These are phyloP conservation scores for Pichia sp. DNA, from an alignment of 1,139 yeast genomes.

Conservation along the genomic window DNA sequence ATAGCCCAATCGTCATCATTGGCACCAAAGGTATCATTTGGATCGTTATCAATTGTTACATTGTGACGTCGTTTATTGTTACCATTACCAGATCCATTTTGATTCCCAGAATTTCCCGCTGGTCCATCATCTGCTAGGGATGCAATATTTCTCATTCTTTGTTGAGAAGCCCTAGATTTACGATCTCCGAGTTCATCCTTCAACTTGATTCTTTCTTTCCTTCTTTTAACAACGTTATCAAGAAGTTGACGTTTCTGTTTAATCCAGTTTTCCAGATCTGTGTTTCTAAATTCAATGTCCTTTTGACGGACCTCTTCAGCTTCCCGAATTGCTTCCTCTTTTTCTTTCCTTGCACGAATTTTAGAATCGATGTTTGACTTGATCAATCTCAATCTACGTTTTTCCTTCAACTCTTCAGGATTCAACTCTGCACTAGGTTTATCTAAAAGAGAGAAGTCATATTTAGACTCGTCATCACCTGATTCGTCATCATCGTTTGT, in stretches of 20 bases:
- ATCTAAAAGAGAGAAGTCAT: constrained; percentile 69
- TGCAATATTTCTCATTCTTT: constrained; percentile 88
- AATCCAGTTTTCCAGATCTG: constrained; percentile 78
- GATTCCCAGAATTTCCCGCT: not conserved
- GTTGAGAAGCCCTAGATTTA: constrained; percentile 87
- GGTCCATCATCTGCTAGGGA: constrained; percentile 70
- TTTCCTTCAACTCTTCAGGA: constrained; percentile 80
- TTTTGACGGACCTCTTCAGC: constrained; percentile 50
- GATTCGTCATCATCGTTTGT: constrained; percentile 37
- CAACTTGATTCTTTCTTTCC: constrained; percentile 66
- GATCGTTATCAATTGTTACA: constrained; percentile 79
- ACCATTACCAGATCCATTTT: constrained; percentile 13
- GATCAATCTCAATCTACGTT: constrained; percentile 73
- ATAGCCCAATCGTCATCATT: constrained; percentile 95
- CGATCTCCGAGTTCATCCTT: constrained; percentile 80
- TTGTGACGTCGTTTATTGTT: constrained; percentile 47
- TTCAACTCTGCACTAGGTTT: constrained; percentile 77
- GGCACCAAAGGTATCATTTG: constrained; percentile 92
- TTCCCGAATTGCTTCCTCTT: constrained; percentile 52
- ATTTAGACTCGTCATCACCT: constrained; percentile 40
- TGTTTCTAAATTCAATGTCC: constrained; percentile 73
- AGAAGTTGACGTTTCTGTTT: constrained; percentile 61
- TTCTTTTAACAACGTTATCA: constrained; percentile 48
- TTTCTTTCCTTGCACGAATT: constrained; percentile 74
- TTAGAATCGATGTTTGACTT: constrained; percentile 90